Conservation (phyloP, 108 stramenopile genomes). For the Skeletonema tropicum region DNA sequence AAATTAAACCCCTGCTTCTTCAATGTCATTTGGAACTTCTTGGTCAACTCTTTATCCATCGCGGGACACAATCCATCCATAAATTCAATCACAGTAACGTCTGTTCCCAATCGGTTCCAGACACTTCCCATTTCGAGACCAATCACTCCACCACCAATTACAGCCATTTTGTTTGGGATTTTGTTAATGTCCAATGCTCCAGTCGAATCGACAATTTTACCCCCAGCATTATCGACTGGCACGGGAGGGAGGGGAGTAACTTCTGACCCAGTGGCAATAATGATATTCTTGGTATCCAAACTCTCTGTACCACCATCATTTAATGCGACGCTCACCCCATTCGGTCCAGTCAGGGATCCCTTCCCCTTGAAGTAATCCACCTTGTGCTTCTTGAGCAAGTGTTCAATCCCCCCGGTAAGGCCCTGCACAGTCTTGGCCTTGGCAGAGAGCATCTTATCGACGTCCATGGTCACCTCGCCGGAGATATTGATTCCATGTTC, state of each 20-base stretch:
- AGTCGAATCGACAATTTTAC: conserved; percentile 98
- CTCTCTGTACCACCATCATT: conserved; percentile 82
- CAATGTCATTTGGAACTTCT: conserved; percentile 93
- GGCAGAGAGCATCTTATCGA: conserved; percentile 89
- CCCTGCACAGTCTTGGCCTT: conserved; percentile 94
- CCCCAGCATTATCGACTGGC: conserved; percentile 96
- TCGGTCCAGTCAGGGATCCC: conserved; percentile 87
- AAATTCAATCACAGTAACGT: conserved; percentile 99
- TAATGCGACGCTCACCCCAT: conserved; percentile 84
- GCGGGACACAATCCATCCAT: conserved; percentile 95
- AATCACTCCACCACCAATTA: conserved; percentile 98
- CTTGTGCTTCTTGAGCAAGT: conserved; percentile 98
- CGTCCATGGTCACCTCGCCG: conserved; percentile 87
- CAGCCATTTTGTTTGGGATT: conserved; percentile 94
- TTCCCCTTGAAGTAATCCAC: conserved; percentile 97
- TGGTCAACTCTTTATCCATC: conserved; percentile 95
- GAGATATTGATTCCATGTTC: conserved; percentile 91
- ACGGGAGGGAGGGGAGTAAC: conserved; percentile 97
- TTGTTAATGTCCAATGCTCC: conserved; percentile 93
- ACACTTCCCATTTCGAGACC: conserved; percentile 99
- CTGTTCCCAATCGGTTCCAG: conserved; percentile 94
- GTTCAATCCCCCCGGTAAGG: conserved; percentile 99
- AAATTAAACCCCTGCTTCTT: conserved; percentile 99
- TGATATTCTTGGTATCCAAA: conserved; percentile 94
- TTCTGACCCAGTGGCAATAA: conserved; percentile 98